phyloP scores from a whole-genome alignment of 805 yeast genomes.

The Groenewaldozyma tartarivorans region DNA sequence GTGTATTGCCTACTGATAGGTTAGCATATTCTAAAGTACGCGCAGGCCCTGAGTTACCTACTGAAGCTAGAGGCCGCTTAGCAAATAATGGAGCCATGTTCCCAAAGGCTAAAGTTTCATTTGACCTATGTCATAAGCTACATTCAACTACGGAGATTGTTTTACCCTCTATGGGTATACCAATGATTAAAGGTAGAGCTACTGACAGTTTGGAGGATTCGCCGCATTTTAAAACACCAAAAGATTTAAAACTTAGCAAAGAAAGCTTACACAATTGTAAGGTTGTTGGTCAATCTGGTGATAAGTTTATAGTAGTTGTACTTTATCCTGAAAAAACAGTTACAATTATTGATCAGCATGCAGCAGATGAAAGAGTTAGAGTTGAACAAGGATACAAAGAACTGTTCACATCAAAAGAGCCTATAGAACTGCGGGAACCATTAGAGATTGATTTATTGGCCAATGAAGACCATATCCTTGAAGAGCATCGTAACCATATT shows the following conservation, averaged over 20 bases:
- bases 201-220: background rate
- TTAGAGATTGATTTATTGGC: background rate
- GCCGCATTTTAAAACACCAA: background rate
- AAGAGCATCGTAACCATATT: slow-evolving; percentile 1
- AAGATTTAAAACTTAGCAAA: slow-evolving; percentile 8
- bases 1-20: background rate
- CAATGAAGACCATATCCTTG: slow-evolving; percentile 2
- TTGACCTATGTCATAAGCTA: background rate
- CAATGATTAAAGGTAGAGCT: background rate
- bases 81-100: too few species aligned
- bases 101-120: too few species aligned
- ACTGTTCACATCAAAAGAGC: slow-evolving; percentile 27
- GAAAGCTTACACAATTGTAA: slow-evolving; percentile 6
- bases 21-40: background rate
- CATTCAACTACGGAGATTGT: background rate
- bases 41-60: background rate
- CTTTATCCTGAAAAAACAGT: slow-evolving; percentile 23
- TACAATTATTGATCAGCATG: slow-evolving; percentile 66
- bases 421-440: slow-evolving; percentile 5
- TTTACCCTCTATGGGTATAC: background rate
- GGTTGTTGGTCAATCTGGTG: slow-evolving; percentile 42
- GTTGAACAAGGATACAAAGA: slow-evolving; percentile 37
- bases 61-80: background rate
- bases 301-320: slow-evolving; percentile 50
- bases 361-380: slow-evolving; percentile 66